phyloP scores from a whole-genome alignment of 306 rosid genomes.

The Prinsepia uniflora region DNA sequence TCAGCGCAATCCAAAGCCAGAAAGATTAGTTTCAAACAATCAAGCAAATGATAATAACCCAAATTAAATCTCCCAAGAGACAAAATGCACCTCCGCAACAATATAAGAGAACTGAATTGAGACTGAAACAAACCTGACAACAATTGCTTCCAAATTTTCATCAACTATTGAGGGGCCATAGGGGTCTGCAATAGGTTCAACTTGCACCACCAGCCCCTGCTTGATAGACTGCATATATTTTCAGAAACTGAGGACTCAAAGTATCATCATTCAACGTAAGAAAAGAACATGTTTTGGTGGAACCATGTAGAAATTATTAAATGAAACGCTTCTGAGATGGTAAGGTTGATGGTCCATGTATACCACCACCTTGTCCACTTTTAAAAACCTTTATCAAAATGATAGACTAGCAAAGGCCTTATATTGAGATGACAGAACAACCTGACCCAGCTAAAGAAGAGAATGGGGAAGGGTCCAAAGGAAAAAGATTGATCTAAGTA shows the following conservation, averaged over 20 bases:
- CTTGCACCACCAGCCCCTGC: constrained; percentile 68
- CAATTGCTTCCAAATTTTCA: constrained; percentile 79
- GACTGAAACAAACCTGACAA: constrained; percentile 65
- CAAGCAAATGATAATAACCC: background rate
- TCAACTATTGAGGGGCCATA: constrained; percentile 88
- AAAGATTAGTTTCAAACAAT: background rate
- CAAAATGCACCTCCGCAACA: background rate
- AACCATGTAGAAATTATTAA: background rate
- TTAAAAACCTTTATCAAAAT: background rate
- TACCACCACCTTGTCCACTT: background rate
- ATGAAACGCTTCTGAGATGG: background rate
- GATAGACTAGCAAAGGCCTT: background rate
- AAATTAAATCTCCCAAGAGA: background rate
- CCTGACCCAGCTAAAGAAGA: background rate
- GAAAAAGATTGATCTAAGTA: too few relatives aligned
- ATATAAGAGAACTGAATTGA: background rate
- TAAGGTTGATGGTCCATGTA: background rate
- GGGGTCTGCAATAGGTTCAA: constrained; percentile 80
- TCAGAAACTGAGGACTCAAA: constrained; percentile 11
- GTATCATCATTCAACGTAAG: constrained; percentile 2
- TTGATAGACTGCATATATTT: constrained; percentile 60
- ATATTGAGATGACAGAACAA: background rate
- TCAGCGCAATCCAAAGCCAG: background rate
- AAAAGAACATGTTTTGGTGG: background rate
- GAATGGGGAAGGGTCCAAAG: background rate